Conservation (phyloP, 345 rosid genomes). For the Odontarrhena argentea region DNA sequence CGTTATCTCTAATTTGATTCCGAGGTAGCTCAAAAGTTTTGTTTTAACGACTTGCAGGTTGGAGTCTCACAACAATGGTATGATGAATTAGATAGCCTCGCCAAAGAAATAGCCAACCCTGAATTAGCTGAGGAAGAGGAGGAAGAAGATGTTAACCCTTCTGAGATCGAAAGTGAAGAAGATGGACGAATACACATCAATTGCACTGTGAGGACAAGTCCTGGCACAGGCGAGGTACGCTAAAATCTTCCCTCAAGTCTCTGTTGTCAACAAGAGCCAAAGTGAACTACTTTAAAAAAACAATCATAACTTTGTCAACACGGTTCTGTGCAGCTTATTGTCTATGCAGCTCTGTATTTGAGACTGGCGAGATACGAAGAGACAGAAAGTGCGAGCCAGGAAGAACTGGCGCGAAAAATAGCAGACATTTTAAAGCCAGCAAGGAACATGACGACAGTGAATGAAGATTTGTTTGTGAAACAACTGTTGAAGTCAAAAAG, state of each 20-base stretch:
- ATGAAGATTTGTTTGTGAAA: conserved; percentile 53
- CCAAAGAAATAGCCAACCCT: conserved; percentile 55
- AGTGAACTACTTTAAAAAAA: not conserved
- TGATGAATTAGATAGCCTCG: conserved; percentile 83
- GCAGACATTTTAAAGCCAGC: conserved; percentile 49
- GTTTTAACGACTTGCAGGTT: conserved; percentile 54
- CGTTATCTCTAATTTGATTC: conserved; percentile 1
- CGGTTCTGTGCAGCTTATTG: conserved; percentile 57
- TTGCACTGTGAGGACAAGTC: conserved; percentile 71
- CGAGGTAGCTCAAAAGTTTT: conserved; percentile 11
- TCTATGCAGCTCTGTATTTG: conserved; percentile 65
- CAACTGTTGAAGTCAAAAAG: conserved; percentile 54
- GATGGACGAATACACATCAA: conserved; percentile 56
- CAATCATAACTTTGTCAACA: conserved; percentile 4
- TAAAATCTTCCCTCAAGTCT: conserved; percentile 13
- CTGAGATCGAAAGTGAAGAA: conserved; percentile 44
- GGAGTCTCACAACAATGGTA: conserved; percentile 92
- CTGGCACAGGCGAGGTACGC: conserved; percentile 87
- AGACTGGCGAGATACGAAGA: conserved; percentile 52
- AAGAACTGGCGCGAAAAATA: conserved; percentile 58
- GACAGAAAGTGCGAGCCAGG: conserved; percentile 43
- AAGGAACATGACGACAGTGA: conserved; percentile 40
- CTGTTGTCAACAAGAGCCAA: conserved; percentile 2
- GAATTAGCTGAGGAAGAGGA: conserved; percentile 48
- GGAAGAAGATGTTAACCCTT: conserved; percentile 25